A percentile compares a stretch with the other conserved stretches of the same genome.
Conservation (phyloP, 2,329 filamentous ascomycete genomes). For the Colletotrichum tamarilloi region DNA sequence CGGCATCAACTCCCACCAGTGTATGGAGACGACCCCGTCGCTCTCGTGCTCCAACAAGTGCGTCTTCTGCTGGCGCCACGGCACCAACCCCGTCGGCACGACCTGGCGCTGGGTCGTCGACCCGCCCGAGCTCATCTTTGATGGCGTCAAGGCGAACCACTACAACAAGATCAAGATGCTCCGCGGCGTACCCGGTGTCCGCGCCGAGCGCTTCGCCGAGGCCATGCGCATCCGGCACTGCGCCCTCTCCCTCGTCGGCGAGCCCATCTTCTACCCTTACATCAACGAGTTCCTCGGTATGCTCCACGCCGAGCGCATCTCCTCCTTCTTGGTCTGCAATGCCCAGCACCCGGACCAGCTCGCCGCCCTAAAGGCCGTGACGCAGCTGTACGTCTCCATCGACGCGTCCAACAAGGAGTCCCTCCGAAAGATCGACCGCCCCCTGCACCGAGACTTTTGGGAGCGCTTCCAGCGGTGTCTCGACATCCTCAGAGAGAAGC, state of each 20-base stretch:
- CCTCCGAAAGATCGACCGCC: constrained; percentile 88
- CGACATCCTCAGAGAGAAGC: constrained; percentile 85
- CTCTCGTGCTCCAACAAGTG: constrained; percentile 98
- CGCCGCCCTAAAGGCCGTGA: constrained; percentile 83
- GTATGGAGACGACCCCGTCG: constrained; percentile 97
- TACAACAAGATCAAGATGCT: constrained; percentile 99
- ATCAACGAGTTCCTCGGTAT: constrained; percentile 92
- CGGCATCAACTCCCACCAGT: constrained; percentile 94
- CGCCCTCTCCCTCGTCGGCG: constrained; percentile 89
- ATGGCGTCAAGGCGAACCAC: constrained; percentile 89
- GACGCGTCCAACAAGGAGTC: constrained; percentile 93
- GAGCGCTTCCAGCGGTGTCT: constrained; percentile 93
- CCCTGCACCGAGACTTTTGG: constrained; percentile 96
- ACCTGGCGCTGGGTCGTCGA: constrained; percentile 98
- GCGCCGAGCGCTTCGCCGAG: constrained; percentile 91
- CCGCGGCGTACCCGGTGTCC: constrained; percentile 90
- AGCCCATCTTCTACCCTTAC: constrained; percentile 98
- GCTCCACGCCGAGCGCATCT: constrained; percentile 88
- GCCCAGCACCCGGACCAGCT: constrained; percentile 96
- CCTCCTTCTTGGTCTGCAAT: constrained; percentile 95
- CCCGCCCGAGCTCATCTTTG: constrained; percentile 87
- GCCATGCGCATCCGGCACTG: constrained; percentile 95
- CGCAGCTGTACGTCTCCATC: constrained; percentile 95
- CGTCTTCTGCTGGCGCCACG: constrained; percentile 98
- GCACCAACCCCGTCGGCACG: constrained; percentile 95